A percentile compares a stretch with the other conserved stretches of the same genome.
phyloP scores from a whole-genome alignment of 345 rosid species.

The Corymbia maculata region DNA sequence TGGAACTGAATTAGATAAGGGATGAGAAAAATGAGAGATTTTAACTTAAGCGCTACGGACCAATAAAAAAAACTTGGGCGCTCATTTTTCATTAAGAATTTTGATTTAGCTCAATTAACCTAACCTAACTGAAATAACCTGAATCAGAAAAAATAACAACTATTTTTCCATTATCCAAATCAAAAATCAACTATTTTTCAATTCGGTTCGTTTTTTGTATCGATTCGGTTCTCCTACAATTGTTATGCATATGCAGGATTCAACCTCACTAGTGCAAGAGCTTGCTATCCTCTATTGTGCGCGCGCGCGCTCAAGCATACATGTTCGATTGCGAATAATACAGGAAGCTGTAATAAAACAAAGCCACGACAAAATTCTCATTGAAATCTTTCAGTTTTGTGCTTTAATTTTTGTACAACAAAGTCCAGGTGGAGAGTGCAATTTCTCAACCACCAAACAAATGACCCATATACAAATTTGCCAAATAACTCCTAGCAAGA shows the following conservation, averaged over 20 bases:
- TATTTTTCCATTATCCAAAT: too few relatives aligned
- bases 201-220: too few relatives aligned
- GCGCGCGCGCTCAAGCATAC: background rate
- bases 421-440: constrained; percentile 18
- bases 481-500: background rate
- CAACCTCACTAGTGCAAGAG: background rate
- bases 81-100: too few relatives aligned
- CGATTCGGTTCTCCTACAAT: too few relatives aligned
- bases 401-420: constrained; percentile 16
- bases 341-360: background rate
- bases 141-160: too few relatives aligned
- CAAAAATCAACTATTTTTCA: too few relatives aligned
- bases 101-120: too few relatives aligned
- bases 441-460: constrained; percentile 19
- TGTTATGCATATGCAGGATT: background rate
- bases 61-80: too few relatives aligned
- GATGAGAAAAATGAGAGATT: too few relatives aligned
- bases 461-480: background rate
- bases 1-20: too few relatives aligned
- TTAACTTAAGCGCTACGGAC: too few relatives aligned
- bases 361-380: background rate
- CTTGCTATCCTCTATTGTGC: background rate
- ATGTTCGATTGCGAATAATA: background rate
- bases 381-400: background rate
- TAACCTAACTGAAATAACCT: too few relatives aligned